Base-by-base conservation (phyloP, 1,284 basidiomycete genomes). In the Pseudozyma pruni region DNA sequence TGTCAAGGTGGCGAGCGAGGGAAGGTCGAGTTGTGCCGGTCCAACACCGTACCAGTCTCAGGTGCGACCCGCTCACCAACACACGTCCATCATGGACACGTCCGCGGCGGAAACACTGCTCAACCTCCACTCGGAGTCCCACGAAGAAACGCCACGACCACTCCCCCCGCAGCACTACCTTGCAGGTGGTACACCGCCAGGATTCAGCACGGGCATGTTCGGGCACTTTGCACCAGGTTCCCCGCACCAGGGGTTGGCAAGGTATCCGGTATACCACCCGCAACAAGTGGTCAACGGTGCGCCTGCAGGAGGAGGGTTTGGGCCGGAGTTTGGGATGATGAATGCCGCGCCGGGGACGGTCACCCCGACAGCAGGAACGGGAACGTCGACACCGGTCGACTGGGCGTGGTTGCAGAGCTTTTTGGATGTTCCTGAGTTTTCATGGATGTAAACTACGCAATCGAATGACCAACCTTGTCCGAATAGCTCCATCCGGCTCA, bases 371-470 rank as follows among this genome's bases (percentile, higher is more conserved):
- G 55, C 50, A 2, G 59, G 56, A 8, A 70, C 67, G 22, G 66
- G 66, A 8, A 55, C 58, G 2, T 60, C 60, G 5, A 71, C 68
- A 2, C 68, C 68, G 1, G 68, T 71, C 17, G 68, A 71, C 27
- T 71, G 68, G 68, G 66, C 68, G 2, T 71, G 68, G 68, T 41
- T 71, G 53, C 68, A 71, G 54, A 64, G 61, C 57, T 71, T 71
- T 42, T 49, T 71, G 41, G 68, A 71, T 31, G 57, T 71, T 9
- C 68, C 68, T 3, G 68, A 71, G 31, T 71, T 71, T 42, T 60
- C 60, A 1, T 71, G 68, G 68, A 71, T 71, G 68, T 71, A 48
- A 31, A 19, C 8, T 0, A 20, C 8, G 22, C 10, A 22, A 27
- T 20, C 38, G 35, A 42, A 20, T 37, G 39, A n/a, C n/a, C n/a